Conservation (phyloP, 1,139 yeast genomes). For the Nakaseomyces bracarensis region DNA sequence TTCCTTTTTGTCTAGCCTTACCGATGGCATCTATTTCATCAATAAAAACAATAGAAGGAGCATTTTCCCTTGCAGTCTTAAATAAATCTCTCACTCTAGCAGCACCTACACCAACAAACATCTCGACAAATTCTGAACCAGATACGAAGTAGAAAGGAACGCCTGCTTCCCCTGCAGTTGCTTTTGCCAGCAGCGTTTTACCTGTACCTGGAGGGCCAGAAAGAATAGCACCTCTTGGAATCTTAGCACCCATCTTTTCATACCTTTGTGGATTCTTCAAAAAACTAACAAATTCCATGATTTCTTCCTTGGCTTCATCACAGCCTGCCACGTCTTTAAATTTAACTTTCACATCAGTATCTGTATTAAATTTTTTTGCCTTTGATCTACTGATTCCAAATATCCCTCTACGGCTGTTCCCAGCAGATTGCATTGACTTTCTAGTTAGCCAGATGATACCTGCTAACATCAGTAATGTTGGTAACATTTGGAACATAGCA, state of each 20-base stretch:
- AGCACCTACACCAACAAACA: slow-evolving; percentile 99
- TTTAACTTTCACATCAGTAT: slow-evolving; percentile 77
- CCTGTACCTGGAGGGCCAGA: slow-evolving; percentile 99
- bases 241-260: slow-evolving; percentile 88
- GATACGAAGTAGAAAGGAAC: slow-evolving; percentile 93
- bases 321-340: slow-evolving; percentile 96
- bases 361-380: slow-evolving; percentile 87
- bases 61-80: slow-evolving; percentile 82
- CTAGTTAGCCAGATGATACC: slow-evolving; percentile 64
- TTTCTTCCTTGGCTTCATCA: slow-evolving; percentile 95
- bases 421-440: slow-evolving; percentile 44
- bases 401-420: slow-evolving; percentile 46
- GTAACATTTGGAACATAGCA: slow-evolving; percentile 52
- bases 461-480: slow-evolving; percentile 61
- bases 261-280: slow-evolving; percentile 82
- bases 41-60: slow-evolving; percentile 88
- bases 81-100: slow-evolving; percentile 93
- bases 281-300: slow-evolving; percentile 93
- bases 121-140: slow-evolving; percentile 97
- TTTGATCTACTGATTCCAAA: slow-evolving; percentile 75
- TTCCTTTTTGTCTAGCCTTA: slow-evolving; percentile 79
- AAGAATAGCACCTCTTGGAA: slow-evolving; percentile 94
- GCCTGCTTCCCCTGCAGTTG: slow-evolving; percentile 98
- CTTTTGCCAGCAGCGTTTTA: slow-evolving; percentile 93
- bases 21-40: slow-evolving; percentile 99